Evolutionary conservation across 257 asterid genomes (phyloP).

Genomic region (Penstemon davidsonii): DNA sequence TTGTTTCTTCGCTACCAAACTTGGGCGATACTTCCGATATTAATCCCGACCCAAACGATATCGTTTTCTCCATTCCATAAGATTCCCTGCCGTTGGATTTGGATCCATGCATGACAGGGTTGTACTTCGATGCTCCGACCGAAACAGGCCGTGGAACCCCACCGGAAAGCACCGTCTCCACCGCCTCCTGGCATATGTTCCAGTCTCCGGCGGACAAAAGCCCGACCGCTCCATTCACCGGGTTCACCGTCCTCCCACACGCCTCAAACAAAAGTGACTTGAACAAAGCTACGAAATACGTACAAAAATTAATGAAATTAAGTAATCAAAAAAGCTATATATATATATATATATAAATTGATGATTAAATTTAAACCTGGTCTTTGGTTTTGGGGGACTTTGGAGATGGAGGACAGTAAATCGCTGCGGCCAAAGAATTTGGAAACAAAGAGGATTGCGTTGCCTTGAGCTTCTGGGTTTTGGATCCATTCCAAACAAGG

Average conservation of each 20-base stretch:
- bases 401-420: conserved; percentile 73
- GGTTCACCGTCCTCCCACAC: conserved; percentile 84
- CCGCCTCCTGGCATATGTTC: conserved; percentile 71
- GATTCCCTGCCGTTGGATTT: conserved; percentile 18
- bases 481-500: conserved; percentile 83
- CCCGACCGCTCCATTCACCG: conserved; percentile 85
- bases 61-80: conserved; percentile 31
- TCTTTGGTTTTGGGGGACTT: conserved; percentile 55
- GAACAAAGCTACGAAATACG: conserved; percentile 44
- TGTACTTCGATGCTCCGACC: conserved; percentile 21
- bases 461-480: conserved; percentile 60
- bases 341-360: too few relatives aligned
- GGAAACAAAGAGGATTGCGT: conserved; percentile 90
- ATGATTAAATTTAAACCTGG: conserved; percentile 42
- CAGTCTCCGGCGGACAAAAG: conserved; percentile 67
- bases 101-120: conserved; percentile 17
- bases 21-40: conserved; percentile 32
- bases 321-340: too few relatives aligned
- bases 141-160: conserved; percentile 37
- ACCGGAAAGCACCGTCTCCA: conserved; percentile 70
- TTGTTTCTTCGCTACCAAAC: conserved; percentile 62
- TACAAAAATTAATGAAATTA: background rate
- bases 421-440: conserved; percentile 91
- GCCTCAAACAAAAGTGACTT: conserved; percentile 79
- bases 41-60: conserved; percentile 45